Base-by-base conservation (phyloP, 2,329 filamentous ascomycete species). In the Graphilbum fragrans region DNA sequence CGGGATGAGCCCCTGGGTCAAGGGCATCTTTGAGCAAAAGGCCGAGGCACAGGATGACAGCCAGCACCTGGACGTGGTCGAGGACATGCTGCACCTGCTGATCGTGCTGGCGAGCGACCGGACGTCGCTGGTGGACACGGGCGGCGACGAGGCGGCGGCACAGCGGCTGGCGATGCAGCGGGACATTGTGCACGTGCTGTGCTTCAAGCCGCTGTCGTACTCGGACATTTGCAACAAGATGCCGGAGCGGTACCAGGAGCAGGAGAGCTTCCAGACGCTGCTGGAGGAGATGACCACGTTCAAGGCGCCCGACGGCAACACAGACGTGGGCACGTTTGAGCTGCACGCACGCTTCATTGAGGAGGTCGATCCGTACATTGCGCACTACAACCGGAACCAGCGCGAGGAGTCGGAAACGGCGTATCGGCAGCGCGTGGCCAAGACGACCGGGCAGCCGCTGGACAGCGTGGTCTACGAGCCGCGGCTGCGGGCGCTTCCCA, bases 351-450 rank as follows among this genome's bases (percentile, higher is more conserved):
- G 94, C 46, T 92, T 81, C 52, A 73, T 95, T 32, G 83, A 90
- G 50, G 74, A 93, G 37, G 78, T 98, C 39, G 93, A 98, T 57
- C 92, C 93, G 1, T 98, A 95, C 58, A 92, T 88, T 54, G 84
- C 88, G 7, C 87, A 96, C 55, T 98, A 94, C 60, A 93, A 80
- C 54, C 94, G 94, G 56, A 98, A 98, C 53, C 90, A 96, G 58
- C 77, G 92, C 39, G 92, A 98, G 55, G 92, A 98, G 58, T 86
- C 90, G 0, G 92, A 98, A 60, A 80, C 76, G 50, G 82, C 87
- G 3, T 95, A 92, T 64, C 86, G 82, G 52, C 81, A 82, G 53
- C 82, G 85, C 67, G 79, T 92, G 67, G 85, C 87, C 11, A 87
- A 87, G 63, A 87, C 84, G 61, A 86, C 82, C 0, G 87, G 88